Base-by-base conservation (phyloP, 176 grass and related monocot genomes). In the Ensete ventricosum region DNA sequence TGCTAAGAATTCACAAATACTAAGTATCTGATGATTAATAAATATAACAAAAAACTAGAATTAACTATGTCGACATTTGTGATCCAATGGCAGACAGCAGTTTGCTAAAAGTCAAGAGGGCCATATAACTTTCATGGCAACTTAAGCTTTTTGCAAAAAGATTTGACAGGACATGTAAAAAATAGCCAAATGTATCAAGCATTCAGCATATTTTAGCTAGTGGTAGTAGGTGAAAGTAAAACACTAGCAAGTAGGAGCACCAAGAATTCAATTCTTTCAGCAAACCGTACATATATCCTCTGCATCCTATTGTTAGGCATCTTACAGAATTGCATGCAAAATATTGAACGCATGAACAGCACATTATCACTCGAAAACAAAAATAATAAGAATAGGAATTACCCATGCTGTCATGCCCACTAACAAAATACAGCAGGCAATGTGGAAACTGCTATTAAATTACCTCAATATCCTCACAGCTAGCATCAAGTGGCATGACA, bases 401-500 rank as follows among this genome's bases (percentile, higher is more conserved):
- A 50, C 9, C 17, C 21, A 70, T 43, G 4, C 34, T 43, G 0
- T 21, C 34, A 50, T 70, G 17, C 29, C 55, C 24, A 57, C 51
- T 17, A 76, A 59, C 21, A 25, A 19, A 79, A 70, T 43, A 25
- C 11, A 11, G 9, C 9, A 21, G 25, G 3, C 43, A 25, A 78
- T 76, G 24, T n/a, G 50, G 58, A 19, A 71, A 80, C 64, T 2
- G 52, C 17, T 62, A 54, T 69, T 48, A 49, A 27, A 51, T 74
- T 89, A 95, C 96, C 96, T 99, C 96, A 81, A 99, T 86, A 92
- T 95, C 96, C 87, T 99, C 96, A 59, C 96, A 99, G 67, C 96
- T 99, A 72, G 96, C 96, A 84, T 99, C 96, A 54, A 73, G 66
- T 16, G 96, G 96, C 82, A 99, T 91, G 70, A 92, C 81, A 76